phyloP scores from a whole-genome alignment of 2,329 filamentous ascomycete genomes.

The Nemania serpens region DNA sequence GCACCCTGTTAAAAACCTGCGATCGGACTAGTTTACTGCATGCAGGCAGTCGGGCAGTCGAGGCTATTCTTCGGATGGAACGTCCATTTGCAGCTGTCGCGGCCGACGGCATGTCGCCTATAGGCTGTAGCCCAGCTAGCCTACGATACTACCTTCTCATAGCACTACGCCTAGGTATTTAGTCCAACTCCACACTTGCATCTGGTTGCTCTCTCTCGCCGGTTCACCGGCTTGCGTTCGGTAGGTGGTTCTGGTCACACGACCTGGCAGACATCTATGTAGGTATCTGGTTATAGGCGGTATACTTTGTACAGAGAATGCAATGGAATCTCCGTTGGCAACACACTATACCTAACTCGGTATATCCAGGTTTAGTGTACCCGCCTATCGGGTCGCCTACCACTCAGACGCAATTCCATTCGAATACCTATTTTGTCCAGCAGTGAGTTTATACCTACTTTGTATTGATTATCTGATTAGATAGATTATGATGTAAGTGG shows the following conservation, averaged over 20 bases:
- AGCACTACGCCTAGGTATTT: no score
- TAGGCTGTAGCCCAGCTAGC: not conserved
- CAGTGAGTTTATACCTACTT: no score
- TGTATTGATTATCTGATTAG: not conserved
- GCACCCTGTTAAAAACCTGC: not conserved
- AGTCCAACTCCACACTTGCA: no score
- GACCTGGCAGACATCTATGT: no score
- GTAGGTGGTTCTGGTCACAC: no score
- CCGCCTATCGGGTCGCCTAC: not conserved
- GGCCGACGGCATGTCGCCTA: not conserved
- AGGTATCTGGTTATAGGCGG: no score
- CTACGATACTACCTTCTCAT: not conserved
- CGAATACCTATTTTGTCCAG: not conserved
- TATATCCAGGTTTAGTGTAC: no score
- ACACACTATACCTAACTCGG: no score
- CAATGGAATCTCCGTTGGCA: not conserved
- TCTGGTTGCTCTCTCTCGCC: no score
- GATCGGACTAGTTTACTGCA: not conserved
- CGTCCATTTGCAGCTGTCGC: not conserved
- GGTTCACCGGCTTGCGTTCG: no score
- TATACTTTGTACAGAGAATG: not conserved
- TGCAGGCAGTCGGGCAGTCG: not conserved
- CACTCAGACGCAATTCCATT: conserved; percentile 1
- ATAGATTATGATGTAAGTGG: not conserved
- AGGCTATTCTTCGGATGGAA: conserved; percentile 24